phyloP scores from a whole-genome alignment of 257 asterid genomes.

The Solanum etuberosum region DNA sequence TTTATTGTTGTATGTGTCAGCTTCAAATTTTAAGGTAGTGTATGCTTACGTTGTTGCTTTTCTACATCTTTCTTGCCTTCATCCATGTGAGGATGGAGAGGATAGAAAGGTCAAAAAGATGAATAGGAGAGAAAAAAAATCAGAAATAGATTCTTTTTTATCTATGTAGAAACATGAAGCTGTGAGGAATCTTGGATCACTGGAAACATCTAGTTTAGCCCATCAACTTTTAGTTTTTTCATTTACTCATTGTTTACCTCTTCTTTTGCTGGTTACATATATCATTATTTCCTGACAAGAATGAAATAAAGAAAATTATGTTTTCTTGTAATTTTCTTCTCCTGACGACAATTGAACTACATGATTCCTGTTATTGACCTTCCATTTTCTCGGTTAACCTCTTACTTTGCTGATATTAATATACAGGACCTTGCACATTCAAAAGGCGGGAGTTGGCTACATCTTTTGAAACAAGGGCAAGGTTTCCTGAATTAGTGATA shows the following conservation, averaged over 20 bases:
- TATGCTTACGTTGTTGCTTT: neutral
- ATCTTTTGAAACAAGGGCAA: constrained; percentile 86
- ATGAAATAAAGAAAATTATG: neutral
- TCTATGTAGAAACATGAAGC: neutral
- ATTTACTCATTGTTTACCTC: neutral
- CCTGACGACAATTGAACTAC: neutral
- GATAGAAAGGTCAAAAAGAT: neutral
- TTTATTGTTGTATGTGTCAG: neutral
- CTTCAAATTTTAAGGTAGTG: neutral
- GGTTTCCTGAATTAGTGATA: constrained; percentile 90
- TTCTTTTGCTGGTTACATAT: neutral
- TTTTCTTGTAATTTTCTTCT: neutral
- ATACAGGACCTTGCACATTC: constrained; percentile 56
- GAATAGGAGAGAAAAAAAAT: neutral
- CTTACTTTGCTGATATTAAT: neutral
- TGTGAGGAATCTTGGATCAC: neutral
- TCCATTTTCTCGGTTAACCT: neutral
- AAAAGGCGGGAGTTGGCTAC: constrained; percentile 95
- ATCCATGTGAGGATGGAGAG: neutral
- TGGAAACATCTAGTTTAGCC: neutral
- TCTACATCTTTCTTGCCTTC: neutral
- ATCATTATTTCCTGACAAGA: neutral
- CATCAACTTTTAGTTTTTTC: neutral
- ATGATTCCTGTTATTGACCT: neutral
- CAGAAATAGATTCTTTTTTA: neutral